These are phyloP conservation scores for Kuraishia molischiana DNA, from an alignment of 805 yeast genomes.

Conservation along the genomic window DNA sequence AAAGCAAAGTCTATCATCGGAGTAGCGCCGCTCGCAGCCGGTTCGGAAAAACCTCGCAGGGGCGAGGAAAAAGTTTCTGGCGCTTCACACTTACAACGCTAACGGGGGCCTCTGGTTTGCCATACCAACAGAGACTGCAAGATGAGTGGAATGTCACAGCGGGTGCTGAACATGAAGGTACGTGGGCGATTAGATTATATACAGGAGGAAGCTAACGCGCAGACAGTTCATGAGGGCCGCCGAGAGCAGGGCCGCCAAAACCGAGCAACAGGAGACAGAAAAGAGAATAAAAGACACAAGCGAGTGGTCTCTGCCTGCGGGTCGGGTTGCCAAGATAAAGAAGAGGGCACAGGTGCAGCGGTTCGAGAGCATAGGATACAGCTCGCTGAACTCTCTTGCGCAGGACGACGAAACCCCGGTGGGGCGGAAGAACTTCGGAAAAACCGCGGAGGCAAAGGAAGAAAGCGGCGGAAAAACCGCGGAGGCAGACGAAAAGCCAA, in stretches of 20 bases:
- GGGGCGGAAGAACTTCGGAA: constrained; percentile 5
- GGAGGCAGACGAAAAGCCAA: constrained; percentile 7
- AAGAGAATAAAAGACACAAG: constrained; percentile 37
- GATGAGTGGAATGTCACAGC: constrained; percentile 33
- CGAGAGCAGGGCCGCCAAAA: constrained; percentile 21
- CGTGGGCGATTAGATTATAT: constrained; percentile 2
- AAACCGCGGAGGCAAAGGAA: constrained; percentile 18
- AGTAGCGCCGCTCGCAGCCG: no score
- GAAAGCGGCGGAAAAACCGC: no score
- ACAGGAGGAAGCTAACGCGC: no score
- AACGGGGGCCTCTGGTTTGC: no score
- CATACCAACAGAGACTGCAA: neutral
- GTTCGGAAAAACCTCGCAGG: no score
- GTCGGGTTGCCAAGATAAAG: constrained; percentile 14
- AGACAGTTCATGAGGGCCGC: constrained; percentile 39
- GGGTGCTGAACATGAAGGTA: constrained; percentile 74
- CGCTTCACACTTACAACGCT: no score
- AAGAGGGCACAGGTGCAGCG: constrained; percentile 1
- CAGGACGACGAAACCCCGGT: constrained; percentile 4
- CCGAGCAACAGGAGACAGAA: constrained; percentile 22
- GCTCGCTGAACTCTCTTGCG: constrained; percentile 7
- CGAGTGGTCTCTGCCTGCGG: constrained; percentile 37
- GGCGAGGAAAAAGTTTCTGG: no score
- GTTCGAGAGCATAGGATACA: constrained; percentile 17
- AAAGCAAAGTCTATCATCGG: no score